Evolutionary conservation across 2,329 filamentous ascomycete species (phyloP).

Genomic region (Ophioceras dolichostomum): DNA sequence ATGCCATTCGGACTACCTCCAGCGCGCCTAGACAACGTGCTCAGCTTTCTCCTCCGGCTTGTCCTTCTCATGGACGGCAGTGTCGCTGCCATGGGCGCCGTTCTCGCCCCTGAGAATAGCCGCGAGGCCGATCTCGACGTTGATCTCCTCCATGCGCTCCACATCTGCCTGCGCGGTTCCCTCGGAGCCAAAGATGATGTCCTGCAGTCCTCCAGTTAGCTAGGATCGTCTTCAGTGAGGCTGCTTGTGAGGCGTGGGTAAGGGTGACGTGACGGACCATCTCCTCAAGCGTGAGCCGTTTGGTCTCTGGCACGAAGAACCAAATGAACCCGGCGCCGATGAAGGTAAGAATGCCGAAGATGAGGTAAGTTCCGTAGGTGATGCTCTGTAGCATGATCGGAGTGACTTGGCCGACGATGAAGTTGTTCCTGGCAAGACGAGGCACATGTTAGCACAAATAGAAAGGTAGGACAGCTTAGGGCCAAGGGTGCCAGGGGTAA

Average conservation of each 20-base stretch:
- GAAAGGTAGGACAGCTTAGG: too few species aligned
- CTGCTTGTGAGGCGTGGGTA: not conserved
- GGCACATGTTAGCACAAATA: not conserved
- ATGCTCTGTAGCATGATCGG: constrained; percentile 54
- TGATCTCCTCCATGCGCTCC: constrained; percentile 63
- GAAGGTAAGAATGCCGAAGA: constrained; percentile 55
- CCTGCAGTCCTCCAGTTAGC: too few species aligned
- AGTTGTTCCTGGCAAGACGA: constrained; percentile 32
- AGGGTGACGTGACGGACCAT: constrained; percentile 28
- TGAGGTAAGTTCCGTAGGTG: constrained; percentile 58
- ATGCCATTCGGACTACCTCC: too few species aligned
- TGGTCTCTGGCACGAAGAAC: constrained; percentile 54
- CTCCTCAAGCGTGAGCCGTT: constrained; percentile 50
- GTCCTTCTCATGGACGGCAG: not conserved
- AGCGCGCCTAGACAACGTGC: not conserved
- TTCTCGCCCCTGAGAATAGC: constrained; percentile 17
- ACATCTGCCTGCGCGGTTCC: constrained; percentile 55
- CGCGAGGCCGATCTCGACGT: constrained; percentile 52
- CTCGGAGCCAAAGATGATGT: constrained; percentile 54
- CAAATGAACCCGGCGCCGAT: constrained; percentile 49
- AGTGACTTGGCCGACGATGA: constrained; percentile 56
- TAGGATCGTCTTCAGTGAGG: not conserved
- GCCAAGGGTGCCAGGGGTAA: too few species aligned
- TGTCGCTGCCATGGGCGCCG: not conserved
- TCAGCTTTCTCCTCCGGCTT: not conserved